Base-by-base conservation (phyloP, 176 grass and related monocot species). In the Avena sativa region DNA sequence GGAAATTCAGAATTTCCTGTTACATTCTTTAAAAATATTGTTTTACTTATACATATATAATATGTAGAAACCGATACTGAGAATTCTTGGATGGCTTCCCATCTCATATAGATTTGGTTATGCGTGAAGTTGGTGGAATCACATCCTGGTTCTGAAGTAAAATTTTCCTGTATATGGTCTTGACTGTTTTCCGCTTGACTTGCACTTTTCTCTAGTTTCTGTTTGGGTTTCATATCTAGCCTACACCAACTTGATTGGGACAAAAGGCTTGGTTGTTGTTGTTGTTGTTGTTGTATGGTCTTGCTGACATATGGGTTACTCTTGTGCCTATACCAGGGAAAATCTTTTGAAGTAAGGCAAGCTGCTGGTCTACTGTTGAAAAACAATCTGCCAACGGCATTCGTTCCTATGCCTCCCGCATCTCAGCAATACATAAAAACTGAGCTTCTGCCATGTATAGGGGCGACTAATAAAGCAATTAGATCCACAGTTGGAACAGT, bases 401-500 rank as follows among this genome's bases (percentile, higher is more conserved):
- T 99, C 26, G 89, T 47, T 77, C 87, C 97, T 1, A 86, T 99
- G 85, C 77, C 94, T 71, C 83, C 91, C 47, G 43, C 68, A 15
- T 91, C 90, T 20, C 90, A 94, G 85, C 94, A 94, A 59, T 96
- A 94, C 78, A 85, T 99, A 30, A 99, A 94, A 70, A 82, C 93
- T 12, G 92, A 96, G 87, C 69, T 99, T 64, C 86, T 99, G 80
- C 92, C 92, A 44, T 96, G 92, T 85, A 89, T 99, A 26, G 97
- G 97, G 56, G 90, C 97, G 79, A 44, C 85, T 58, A 93, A 99
- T 83, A 89, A 83, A 82, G 89, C 92, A 17, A 91, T 99, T 64
- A 92, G 94, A 63, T 99, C 94, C 44, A 99, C 97, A 78, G 97
- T 99, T 62, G 97, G 97, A 64, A 99, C 97, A 14, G 90, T 99